A percentile compares a stretch with the other conserved stretches of the same genome.
These are phyloP conservation scores for Psilocybe mexicana DNA, from an alignment of 1,284 basidiomycete genomes.

Conservation along the genomic window DNA sequence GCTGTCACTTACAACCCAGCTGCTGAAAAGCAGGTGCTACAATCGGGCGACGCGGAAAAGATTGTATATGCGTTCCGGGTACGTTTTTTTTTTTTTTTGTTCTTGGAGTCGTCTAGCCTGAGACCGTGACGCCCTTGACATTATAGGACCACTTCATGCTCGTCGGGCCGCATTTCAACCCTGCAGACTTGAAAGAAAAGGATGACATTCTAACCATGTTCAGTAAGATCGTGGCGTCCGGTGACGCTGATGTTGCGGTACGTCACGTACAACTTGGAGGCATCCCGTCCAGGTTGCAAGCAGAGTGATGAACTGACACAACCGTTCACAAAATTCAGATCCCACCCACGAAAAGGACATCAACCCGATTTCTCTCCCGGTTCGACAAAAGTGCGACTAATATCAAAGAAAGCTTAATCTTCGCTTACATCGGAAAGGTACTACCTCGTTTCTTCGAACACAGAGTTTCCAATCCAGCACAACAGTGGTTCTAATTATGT, in stretches of 20 bases:
- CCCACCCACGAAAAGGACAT: constrained; percentile 27
- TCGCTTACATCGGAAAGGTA: constrained; percentile 50
- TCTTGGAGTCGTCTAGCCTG: too few relatives aligned
- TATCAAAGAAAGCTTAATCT: constrained; percentile 52
- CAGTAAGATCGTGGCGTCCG: constrained; percentile 41
- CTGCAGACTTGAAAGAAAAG: constrained; percentile 32
- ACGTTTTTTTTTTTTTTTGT: constrained; percentile 11
- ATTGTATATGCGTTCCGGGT: constrained; percentile 44
- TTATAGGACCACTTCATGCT: constrained; percentile 44
- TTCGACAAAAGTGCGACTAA: constrained; percentile 59
- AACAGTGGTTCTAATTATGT: too few relatives aligned
- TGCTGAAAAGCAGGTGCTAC: constrained; percentile 40
- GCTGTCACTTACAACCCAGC: constrained; percentile 51
- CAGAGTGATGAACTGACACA: too few relatives aligned
- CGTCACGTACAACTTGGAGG: constrained; percentile 5
- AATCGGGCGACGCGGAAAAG: constrained; percentile 28
- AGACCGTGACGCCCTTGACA: background rate
- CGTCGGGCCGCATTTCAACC: constrained; percentile 36
- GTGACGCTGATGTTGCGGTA: constrained; percentile 38
- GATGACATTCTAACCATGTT: constrained; percentile 42
- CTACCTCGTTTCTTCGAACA: background rate
- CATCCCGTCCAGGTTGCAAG: too few relatives aligned
- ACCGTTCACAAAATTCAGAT: constrained; percentile 9
- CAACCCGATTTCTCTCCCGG: constrained; percentile 51
- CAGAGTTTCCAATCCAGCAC: background rate